A percentile compares a stretch with the other conserved stretches of the same genome.
Evolutionary conservation across 2,329 filamentous ascomycete species (phyloP).

Genomic region (Colletotrichum musae): DNA sequence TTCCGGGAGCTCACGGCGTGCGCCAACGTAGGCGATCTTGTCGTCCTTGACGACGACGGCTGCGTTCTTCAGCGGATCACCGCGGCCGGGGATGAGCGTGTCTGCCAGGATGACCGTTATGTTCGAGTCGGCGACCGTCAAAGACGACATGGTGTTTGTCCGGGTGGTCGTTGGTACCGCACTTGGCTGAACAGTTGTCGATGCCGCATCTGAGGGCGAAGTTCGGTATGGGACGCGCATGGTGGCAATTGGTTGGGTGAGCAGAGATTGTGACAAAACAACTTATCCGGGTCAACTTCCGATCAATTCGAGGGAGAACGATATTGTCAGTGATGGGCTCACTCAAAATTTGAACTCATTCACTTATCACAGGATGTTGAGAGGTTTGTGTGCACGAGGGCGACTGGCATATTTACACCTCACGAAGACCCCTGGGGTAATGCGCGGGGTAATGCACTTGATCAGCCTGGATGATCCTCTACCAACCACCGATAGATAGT

Average conservation of each 20-base stretch:
- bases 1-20: conserved; percentile 47
- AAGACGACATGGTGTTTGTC: neutral
- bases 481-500: neutral
- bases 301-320: no score
- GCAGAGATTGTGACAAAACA: no score
- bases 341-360: no score
- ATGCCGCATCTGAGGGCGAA: neutral
- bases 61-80: conserved; percentile 56
- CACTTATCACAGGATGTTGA: no score
- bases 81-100: conserved; percentile 64
- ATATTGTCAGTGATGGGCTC: no score
- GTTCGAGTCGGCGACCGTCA: neutral
- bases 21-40: conserved; percentile 58
- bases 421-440: neutral
- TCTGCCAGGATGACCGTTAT: conserved; percentile 46
- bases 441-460: conserved; percentile 13
- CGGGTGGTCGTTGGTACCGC: neutral
- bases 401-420: no score
- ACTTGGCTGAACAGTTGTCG: neutral
- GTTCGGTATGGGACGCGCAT: conserved; percentile 26
- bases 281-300: no score
- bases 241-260: neutral
- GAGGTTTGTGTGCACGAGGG: no score
- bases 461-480: conserved; percentile 3
- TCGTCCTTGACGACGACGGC: conserved; percentile 55